These are phyloP conservation scores for Penicillium corylophilum DNA, from an alignment of 2,329 filamentous ascomycete genomes.

Conservation along the genomic window DNA sequence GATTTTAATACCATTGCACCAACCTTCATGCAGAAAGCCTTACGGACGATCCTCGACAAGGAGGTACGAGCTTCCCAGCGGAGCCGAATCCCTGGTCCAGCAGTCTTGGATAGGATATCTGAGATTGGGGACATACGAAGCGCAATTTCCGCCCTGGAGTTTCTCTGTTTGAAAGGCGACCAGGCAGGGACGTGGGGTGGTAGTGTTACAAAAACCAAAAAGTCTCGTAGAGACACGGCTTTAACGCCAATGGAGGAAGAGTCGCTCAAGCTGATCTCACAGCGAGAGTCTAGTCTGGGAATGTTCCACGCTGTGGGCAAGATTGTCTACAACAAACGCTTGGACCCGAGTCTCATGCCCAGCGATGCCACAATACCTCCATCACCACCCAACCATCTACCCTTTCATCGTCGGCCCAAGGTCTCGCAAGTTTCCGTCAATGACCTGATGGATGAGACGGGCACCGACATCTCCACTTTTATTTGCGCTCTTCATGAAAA, in stretches of 20 bases:
- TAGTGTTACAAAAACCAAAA: slow-evolving; percentile 69
- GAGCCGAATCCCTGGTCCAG: slow-evolving; percentile 71
- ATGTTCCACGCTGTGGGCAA: slow-evolving; percentile 97
- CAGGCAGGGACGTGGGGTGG: slow-evolving; percentile 72
- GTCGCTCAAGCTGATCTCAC: slow-evolving; percentile 75
- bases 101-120: slow-evolving; percentile 74
- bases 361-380: slow-evolving; percentile 49
- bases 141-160: slow-evolving; percentile 88
- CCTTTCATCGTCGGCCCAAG: slow-evolving; percentile 59
- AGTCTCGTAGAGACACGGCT: slow-evolving; percentile 45
- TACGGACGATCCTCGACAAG: slow-evolving; percentile 79
- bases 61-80: slow-evolving; percentile 78
- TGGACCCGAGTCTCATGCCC: slow-evolving; percentile 48
- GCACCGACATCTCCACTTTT: slow-evolving; percentile 88
- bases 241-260: slow-evolving; percentile 77
- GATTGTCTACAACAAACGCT: slow-evolving; percentile 92
- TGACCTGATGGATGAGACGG: slow-evolving; percentile 84
- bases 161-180: slow-evolving; percentile 82
- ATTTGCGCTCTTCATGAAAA: slow-evolving; percentile 91
- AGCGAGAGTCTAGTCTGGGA: slow-evolving; percentile 83
- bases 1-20: slow-evolving; percentile 93
- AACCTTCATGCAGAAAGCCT: slow-evolving; percentile 78
- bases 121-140: slow-evolving; percentile 90
- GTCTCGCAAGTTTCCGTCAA: slow-evolving; percentile 68
- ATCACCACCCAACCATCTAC: slow-evolving; percentile 59